These are phyloP conservation scores for Pyracantha coccinea DNA, from an alignment of 331 rosid species.

Conservation along the genomic window DNA sequence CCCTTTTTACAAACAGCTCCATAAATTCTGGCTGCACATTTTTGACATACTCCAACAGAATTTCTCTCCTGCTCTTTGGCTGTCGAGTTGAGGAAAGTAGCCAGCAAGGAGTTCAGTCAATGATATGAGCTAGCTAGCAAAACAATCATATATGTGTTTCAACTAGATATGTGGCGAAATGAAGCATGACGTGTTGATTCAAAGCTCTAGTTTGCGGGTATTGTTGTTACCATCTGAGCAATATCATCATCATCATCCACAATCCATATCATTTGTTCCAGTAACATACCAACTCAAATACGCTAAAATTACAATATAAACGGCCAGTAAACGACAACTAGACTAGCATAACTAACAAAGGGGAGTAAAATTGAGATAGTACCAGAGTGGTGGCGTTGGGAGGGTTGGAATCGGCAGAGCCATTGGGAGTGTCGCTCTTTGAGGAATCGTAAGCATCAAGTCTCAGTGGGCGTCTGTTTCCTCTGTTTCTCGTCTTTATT, in stretches of 20 bases:
- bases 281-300: neutral
- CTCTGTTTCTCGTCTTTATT: conserved; percentile 27
- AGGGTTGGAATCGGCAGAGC: conserved; percentile 59
- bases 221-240: neutral
- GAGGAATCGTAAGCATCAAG: conserved; percentile 61
- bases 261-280: neutral
- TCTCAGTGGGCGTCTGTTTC: conserved; percentile 25
- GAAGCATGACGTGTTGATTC: neutral
- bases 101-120: neutral
- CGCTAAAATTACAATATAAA: neutral
- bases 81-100: conserved; percentile 15
- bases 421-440: conserved; percentile 36
- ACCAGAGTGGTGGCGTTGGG: conserved; percentile 80
- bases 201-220: neutral
- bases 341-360: neutral
- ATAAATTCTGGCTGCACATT: conserved; percentile 96
- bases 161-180: neutral
- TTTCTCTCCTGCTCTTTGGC: conserved; percentile 91
- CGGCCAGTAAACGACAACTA: neutral
- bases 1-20: conserved; percentile 95
- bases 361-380: neutral
- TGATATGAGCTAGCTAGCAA: neutral
- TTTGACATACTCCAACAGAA: conserved; percentile 86
- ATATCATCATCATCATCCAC: neutral
- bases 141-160: neutral